Percentiles rank a stretch among this genome's conserved stretches.
Evolutionary conservation across 2,329 filamentous ascomycete genomes (phyloP).

Genomic region (Fusarium sororula): DNA sequence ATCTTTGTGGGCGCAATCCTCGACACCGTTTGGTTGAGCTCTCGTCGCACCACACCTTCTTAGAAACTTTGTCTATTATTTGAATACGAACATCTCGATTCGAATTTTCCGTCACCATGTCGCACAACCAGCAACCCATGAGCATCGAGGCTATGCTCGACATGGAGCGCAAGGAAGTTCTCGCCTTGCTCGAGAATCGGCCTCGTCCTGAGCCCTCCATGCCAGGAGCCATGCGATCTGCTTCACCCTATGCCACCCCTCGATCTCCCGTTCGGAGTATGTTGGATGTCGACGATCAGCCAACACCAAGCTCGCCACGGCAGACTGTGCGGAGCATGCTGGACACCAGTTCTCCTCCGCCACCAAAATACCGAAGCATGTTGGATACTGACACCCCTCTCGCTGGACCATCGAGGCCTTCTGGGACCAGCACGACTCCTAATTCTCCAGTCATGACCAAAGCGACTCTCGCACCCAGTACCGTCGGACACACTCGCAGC

Average conservation of each 20-base stretch:
- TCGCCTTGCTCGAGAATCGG: constrained; percentile 72
- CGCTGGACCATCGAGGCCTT: constrained; percentile 29
- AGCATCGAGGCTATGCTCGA: constrained; percentile 81
- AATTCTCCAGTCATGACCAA: constrained; percentile 44
- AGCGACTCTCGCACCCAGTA: constrained; percentile 33
- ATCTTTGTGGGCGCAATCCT: constrained; percentile 14
- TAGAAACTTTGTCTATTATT: background rate
- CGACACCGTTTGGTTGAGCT: background rate
- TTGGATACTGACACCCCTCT: constrained; percentile 57
- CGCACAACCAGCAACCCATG: constrained; percentile 61
- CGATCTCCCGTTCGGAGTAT: constrained; percentile 72
- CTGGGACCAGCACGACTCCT: constrained; percentile 47
- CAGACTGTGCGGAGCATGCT: constrained; percentile 67
- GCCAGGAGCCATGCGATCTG: constrained; percentile 54
- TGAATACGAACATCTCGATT: background rate
- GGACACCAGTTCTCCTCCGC: constrained; percentile 50
- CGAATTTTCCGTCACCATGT: constrained; percentile 42
- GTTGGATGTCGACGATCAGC: constrained; percentile 38
- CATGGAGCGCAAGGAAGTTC: constrained; percentile 78
- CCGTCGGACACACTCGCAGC: constrained; percentile 53
- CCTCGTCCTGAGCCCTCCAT: constrained; percentile 37
- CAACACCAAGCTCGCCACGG: constrained; percentile 48
- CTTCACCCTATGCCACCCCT: constrained; percentile 65
- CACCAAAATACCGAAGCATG: constrained; percentile 60
- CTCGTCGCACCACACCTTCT: background rate